These are phyloP conservation scores for Suillus paluster DNA, from an alignment of 768 basidiomycete genomes.

Conservation along the genomic window DNA sequence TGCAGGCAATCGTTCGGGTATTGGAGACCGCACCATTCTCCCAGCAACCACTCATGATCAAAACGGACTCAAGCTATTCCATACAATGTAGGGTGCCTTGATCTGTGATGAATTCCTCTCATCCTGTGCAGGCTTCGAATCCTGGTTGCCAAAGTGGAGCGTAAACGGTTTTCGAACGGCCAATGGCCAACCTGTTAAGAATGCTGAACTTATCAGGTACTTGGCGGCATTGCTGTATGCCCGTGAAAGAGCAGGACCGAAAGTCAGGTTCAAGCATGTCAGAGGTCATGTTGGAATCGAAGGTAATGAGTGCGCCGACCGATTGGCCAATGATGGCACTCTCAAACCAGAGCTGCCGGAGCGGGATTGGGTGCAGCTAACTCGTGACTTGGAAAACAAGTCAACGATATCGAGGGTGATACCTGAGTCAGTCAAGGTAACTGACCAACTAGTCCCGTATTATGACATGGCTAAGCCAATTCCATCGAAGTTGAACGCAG, in stretches of 20 bases:
- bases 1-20: conserved; percentile 81
- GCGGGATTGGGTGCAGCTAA: conserved; percentile 57
- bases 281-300: conserved; percentile 75
- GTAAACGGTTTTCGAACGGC: conserved; percentile 53
- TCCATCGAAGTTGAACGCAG: not conserved
- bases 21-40: conserved; percentile 71
- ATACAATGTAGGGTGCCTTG: conserved; percentile 62
- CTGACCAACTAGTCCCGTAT: not conserved
- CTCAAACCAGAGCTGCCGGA: conserved; percentile 46
- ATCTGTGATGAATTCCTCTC: conserved; percentile 1
- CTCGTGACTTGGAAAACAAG: not conserved
- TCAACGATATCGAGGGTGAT: not conserved
- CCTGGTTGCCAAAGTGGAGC: conserved; percentile 75
- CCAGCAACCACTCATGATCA: conserved; percentile 66
- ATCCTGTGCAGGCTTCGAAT: conserved; percentile 58
- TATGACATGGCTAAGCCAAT: not conserved
- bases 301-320: conserved; percentile 91
- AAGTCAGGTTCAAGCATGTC: conserved; percentile 70
- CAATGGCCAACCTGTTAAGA: conserved; percentile 66
- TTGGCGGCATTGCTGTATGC: conserved; percentile 61
- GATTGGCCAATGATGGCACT: conserved; percentile 65
- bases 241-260: conserved; percentile 55
- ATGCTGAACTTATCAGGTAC: conserved; percentile 72
- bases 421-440: not conserved
- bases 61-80: conserved; percentile 85